A percentile compares a stretch with the other conserved stretches of the same genome.
Conservation (phyloP, 176 grass and related monocot genomes). For the Carex pumila region DNA sequence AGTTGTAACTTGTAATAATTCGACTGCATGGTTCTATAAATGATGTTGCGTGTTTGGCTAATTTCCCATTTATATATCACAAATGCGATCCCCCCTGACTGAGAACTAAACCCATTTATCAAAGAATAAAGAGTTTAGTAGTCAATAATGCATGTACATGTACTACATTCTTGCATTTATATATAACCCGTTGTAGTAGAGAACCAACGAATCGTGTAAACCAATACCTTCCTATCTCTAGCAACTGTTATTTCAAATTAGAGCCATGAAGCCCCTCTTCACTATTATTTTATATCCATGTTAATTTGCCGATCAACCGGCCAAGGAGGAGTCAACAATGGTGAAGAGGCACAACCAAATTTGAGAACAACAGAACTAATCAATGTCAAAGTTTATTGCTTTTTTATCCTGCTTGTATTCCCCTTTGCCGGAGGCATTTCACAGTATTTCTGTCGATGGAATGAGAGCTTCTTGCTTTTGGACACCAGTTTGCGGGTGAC, state of each 20-base stretch:
- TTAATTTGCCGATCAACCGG: neutral
- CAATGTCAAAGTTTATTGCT: constrained; percentile 73
- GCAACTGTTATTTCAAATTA: neutral
- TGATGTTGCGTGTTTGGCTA: too few species aligned
- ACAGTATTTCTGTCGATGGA: constrained; percentile 84
- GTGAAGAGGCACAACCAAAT: neutral
- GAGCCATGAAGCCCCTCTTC: neutral
- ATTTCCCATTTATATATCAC: neutral
- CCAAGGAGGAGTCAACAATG: constrained; percentile 31
- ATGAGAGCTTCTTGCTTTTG: constrained; percentile 64
- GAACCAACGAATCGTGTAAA: neutral
- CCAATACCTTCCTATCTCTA: neutral
- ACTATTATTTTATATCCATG: constrained; percentile 20
- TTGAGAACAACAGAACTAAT: constrained; percentile 29
- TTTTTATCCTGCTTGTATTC: constrained; percentile 62
- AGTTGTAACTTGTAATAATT: neutral
- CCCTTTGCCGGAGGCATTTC: constrained; percentile 66
- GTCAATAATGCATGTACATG: neutral
- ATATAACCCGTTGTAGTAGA: neutral
- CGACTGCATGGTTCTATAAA: neutral
- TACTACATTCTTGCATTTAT: neutral
- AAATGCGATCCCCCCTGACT: neutral
- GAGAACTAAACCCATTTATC: neutral
- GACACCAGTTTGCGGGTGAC: constrained; percentile 85
- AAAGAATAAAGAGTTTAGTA: neutral